A percentile compares a stretch with the other conserved stretches of the same genome.
Conservation (phyloP, 768 basidiomycete species). For the Dendrothele bispora region DNA sequence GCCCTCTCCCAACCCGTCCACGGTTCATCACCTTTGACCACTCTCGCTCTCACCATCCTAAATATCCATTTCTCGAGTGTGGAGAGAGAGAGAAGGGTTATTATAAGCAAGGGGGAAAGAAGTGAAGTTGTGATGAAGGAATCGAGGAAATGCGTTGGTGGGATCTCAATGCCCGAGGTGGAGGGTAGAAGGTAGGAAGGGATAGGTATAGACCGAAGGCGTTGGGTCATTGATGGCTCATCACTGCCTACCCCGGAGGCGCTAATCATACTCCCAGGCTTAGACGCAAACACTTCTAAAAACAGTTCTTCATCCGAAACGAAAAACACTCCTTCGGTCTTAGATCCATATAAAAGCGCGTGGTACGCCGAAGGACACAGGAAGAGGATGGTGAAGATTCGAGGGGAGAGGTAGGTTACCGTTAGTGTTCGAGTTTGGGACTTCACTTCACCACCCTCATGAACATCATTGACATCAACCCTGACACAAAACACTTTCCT, state of each 20-base stretch:
- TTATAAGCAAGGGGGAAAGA: constrained; percentile 22
- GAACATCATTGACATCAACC: too few species aligned
- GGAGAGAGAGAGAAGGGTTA: constrained; percentile 27
- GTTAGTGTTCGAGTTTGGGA: too few species aligned
- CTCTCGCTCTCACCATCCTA: constrained; percentile 35
- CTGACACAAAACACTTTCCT: too few species aligned
- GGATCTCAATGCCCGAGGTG: not conserved
- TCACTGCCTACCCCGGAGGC: constrained; percentile 6
- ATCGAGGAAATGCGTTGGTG: constrained; percentile 7
- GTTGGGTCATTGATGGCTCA: too few species aligned
- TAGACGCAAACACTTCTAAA: constrained; percentile 26
- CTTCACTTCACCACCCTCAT: too few species aligned
- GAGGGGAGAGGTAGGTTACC: constrained; percentile 44
- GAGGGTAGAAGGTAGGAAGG: not conserved
- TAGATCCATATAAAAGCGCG: constrained; percentile 39
- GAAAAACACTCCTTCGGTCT: constrained; percentile 37
- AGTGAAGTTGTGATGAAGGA: constrained; percentile 17
- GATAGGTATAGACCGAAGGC: constrained; percentile 9
- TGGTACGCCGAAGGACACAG: constrained; percentile 42
- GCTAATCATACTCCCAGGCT: not conserved
- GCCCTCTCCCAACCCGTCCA: constrained; percentile 33
- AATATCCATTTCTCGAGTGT: constrained; percentile 41
- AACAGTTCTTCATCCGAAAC: constrained; percentile 38
- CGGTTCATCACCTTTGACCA: constrained; percentile 53
- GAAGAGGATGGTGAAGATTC: constrained; percentile 45